These are phyloP conservation scores for Sanghuangporus weigelae DNA, from an alignment of 1,284 basidiomycete species.

Conservation along the genomic window DNA sequence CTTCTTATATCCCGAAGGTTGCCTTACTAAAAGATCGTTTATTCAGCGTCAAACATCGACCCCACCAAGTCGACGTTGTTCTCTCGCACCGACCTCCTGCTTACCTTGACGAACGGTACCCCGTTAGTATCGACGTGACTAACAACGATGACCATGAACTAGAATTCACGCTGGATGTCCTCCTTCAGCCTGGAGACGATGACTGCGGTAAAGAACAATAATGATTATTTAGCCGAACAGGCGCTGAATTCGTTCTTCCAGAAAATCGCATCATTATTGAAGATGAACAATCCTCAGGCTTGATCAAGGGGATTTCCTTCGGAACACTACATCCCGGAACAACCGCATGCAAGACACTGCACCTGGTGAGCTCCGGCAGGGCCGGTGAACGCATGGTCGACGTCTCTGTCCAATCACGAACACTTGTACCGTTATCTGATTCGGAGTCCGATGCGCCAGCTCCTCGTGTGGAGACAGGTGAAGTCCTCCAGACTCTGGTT, in stretches of 20 bases:
- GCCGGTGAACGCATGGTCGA: slow-evolving; percentile 66
- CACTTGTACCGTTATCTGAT: slow-evolving; percentile 22
- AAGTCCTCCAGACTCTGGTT: slow-evolving; percentile 57
- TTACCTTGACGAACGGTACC: slow-evolving; percentile 73
- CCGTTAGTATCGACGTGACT: slow-evolving; percentile 59
- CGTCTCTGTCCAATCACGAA: slow-evolving; percentile 64
- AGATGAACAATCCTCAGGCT: slow-evolving; percentile 54
- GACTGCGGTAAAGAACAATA: slow-evolving; percentile 50
- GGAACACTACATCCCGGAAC: slow-evolving; percentile 57
- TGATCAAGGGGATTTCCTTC: slow-evolving; percentile 68
- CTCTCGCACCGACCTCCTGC: slow-evolving; percentile 60
- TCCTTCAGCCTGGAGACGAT: slow-evolving; percentile 78
- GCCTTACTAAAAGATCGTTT: neutral
- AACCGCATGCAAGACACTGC: slow-evolving; percentile 51
- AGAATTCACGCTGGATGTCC: slow-evolving; percentile 62
- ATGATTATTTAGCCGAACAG: neutral
- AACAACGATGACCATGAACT: slow-evolving; percentile 67
- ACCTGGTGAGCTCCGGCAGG: slow-evolving; percentile 52
- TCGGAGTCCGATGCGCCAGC: slow-evolving; percentile 19
- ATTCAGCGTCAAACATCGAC: slow-evolving; percentile 56
- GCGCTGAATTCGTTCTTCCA: slow-evolving; percentile 26
- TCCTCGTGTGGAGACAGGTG: slow-evolving; percentile 37
- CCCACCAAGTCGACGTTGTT: slow-evolving; percentile 52
- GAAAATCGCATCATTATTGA: slow-evolving; percentile 61
- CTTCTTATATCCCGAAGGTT: neutral